phyloP scores from a whole-genome alignment of 2,329 filamentous ascomycete species.

The Rutstroemia sydowiana region DNA sequence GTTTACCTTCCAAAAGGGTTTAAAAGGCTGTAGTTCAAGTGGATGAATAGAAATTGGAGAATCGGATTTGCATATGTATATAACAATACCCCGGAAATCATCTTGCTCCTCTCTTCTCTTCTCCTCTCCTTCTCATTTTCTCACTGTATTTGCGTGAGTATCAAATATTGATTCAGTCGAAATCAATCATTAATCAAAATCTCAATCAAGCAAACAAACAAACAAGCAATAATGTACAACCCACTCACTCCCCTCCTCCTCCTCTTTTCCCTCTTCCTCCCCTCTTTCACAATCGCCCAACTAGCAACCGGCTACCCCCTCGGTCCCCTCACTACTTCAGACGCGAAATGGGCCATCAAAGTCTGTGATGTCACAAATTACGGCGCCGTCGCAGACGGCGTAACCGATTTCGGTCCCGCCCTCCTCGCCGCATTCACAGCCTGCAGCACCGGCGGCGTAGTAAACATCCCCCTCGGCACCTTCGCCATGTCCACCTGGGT shows the following conservation, averaged over 20 bases:
- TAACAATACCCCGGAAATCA: too few species aligned
- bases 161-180: too few species aligned
- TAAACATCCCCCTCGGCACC: slow-evolving; percentile 4
- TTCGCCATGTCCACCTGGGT: slow-evolving; percentile 43
- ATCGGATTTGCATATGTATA: too few species aligned
- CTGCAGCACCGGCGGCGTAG: slow-evolving; percentile 36
- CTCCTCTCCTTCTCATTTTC: too few species aligned
- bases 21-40: too few species aligned
- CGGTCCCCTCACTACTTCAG: slow-evolving; percentile 18
- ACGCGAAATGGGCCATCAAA: slow-evolving; percentile 14
- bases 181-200: too few species aligned
- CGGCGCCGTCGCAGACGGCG: slow-evolving; percentile 38
- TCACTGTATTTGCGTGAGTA: too few species aligned
- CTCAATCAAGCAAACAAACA: neutral
- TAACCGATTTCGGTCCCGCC: slow-evolving; percentile 37
- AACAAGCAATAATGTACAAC: neutral
- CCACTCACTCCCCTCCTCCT: neutral
- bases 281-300: slow-evolving; percentile 3
- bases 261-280: neutral
- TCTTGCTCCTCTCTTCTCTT: too few species aligned
- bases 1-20: too few species aligned
- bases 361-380: slow-evolving; percentile 39
- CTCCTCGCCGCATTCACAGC: slow-evolving; percentile 36
- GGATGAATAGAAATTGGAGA: too few species aligned
- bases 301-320: slow-evolving; percentile 12